Evolutionary conservation across 345 rosid species (phyloP).

Genomic region (Laguncularia racemosa): DNA sequence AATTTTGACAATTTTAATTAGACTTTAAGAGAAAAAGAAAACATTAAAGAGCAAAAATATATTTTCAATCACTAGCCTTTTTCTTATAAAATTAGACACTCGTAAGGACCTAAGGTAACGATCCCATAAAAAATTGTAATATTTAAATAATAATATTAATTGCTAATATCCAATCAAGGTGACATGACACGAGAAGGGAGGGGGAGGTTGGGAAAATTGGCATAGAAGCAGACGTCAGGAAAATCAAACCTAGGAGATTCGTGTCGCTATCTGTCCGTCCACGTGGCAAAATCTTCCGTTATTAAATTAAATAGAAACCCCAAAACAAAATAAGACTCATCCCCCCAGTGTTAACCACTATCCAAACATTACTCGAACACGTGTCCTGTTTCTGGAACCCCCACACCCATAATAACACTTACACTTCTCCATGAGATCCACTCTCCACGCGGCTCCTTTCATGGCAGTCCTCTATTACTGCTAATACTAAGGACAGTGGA

Average conservation of each 20-base stretch:
- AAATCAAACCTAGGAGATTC: slow-evolving; percentile 5
- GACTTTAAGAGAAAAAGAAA: too few relatives aligned
- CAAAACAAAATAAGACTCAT: background rate
- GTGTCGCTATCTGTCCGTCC: slow-evolving; percentile 21
- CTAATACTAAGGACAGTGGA: too few relatives aligned
- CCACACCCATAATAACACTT: too few relatives aligned
- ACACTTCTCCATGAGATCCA: too few relatives aligned
- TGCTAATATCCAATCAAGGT: slow-evolving; percentile 14
- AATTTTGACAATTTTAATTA: too few relatives aligned
- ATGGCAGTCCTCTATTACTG: background rate
- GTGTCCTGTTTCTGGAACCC: slow-evolving; percentile 25
- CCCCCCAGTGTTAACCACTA: background rate
- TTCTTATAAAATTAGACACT: too few relatives aligned
- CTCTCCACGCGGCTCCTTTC: slow-evolving; percentile 20
- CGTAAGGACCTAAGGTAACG: too few relatives aligned
- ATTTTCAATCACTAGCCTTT: too few relatives aligned
- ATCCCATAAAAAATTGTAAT: too few relatives aligned
- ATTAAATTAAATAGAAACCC: slow-evolving; percentile 16
- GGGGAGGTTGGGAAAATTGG: background rate
- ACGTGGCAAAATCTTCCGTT: slow-evolving; percentile 15
- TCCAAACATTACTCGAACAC: slow-evolving; percentile 15
- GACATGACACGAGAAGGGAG: slow-evolving; percentile 10
- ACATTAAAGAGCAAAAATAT: too few relatives aligned
- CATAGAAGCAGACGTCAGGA: background rate
- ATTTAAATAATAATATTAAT: background rate